These are phyloP conservation scores for Maudiozyma turicensis DNA, from an alignment of 805 yeast species.

Conservation along the genomic window DNA sequence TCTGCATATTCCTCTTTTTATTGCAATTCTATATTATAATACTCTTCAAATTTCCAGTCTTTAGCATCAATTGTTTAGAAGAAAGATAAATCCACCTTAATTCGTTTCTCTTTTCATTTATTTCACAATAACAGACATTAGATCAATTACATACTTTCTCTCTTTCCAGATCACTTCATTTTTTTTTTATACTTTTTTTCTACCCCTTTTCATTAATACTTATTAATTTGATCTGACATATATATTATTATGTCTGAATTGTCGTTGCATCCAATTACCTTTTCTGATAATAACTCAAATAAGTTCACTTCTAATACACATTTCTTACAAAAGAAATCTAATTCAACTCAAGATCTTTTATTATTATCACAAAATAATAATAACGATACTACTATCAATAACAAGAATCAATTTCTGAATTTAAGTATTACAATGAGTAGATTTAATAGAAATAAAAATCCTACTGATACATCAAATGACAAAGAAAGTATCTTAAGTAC, in stretches of 20 bases:
- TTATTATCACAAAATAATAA: background rate
- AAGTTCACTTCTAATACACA: background rate
- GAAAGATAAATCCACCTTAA: too few relatives aligned
- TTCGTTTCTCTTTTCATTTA: too few relatives aligned
- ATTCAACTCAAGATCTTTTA: background rate
- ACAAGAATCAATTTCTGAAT: background rate
- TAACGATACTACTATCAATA: background rate
- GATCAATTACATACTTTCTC: too few relatives aligned
- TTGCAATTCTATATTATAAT: too few relatives aligned
- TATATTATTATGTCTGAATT: slow-evolving; percentile 2
- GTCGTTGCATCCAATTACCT: slow-evolving; percentile 1
- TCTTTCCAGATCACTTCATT: too few relatives aligned
- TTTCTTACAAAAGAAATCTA: background rate
- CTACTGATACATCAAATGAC: background rate
- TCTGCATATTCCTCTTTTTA: too few relatives aligned
- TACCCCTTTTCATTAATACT: background rate
- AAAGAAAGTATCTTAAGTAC: background rate
- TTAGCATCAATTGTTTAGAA: too few relatives aligned
- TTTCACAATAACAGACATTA: too few relatives aligned
- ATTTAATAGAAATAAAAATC: background rate
- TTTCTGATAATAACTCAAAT: background rate
- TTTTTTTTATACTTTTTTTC: too few relatives aligned
- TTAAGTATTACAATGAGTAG: background rate
- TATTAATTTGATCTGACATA: background rate
- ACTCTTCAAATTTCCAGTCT: too few relatives aligned